phyloP scores from a whole-genome alignment of 2,329 filamentous ascomycete species.

The Trichophyton verrucosum region DNA sequence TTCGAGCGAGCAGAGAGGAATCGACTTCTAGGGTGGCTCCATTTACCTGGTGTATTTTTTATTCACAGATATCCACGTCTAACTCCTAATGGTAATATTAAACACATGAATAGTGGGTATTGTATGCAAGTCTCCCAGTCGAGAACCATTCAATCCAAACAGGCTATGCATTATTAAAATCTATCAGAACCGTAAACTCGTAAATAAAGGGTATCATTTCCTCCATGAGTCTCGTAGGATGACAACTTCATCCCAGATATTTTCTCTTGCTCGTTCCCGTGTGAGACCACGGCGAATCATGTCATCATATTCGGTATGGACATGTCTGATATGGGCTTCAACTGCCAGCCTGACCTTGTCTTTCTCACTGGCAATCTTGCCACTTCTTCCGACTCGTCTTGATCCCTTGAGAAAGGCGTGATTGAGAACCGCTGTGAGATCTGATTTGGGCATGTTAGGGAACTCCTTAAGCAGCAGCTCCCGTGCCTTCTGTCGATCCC shows the following conservation, averaged over 20 bases:
- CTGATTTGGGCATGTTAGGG: conserved; percentile 26
- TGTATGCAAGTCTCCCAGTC: too few relatives aligned
- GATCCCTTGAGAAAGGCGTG: conserved; percentile 33
- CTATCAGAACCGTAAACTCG: neutral
- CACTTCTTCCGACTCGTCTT: conserved; percentile 29
- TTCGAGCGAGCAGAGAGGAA: conserved; percentile 4
- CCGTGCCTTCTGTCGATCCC: conserved; percentile 18
- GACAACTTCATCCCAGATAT: conserved; percentile 22
- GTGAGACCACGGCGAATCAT: conserved; percentile 20
- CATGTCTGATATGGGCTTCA: conserved; percentile 34
- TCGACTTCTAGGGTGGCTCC: conserved; percentile 6
- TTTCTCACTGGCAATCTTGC: conserved; percentile 21
- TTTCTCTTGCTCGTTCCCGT: conserved; percentile 21
- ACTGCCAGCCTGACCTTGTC: conserved; percentile 29
- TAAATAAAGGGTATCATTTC: conserved; percentile 8
- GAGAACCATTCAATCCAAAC: too few relatives aligned
- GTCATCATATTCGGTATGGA: conserved; percentile 30
- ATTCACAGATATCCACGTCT: neutral
- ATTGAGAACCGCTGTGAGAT: conserved; percentile 23
- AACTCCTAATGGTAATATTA: neutral
- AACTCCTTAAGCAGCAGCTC: conserved; percentile 23
- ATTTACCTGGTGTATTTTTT: neutral
- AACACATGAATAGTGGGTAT: too few relatives aligned
- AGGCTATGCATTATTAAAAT: too few relatives aligned
- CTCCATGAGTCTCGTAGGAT: conserved; percentile 23